Evolutionary conservation across 352 stramenopile genomes (phyloP).

Genomic region (Phytopythium oedochilum): DNA sequence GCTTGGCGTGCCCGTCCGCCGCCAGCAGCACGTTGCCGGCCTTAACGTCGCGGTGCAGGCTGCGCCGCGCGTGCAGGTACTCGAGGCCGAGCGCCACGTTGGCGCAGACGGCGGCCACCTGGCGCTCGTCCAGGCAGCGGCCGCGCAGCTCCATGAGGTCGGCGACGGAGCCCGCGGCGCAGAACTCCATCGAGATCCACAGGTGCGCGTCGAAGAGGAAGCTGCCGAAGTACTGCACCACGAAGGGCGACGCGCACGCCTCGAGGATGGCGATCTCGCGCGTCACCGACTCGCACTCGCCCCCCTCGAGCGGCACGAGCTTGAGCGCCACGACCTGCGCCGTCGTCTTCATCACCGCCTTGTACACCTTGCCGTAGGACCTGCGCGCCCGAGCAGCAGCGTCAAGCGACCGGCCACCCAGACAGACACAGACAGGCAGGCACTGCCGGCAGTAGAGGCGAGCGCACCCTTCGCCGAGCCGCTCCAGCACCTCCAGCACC

Average conservation of each 20-base stretch:
- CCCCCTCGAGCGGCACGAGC: slow-evolving; percentile 77
- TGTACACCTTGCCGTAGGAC: slow-evolving; percentile 85
- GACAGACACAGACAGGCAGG: too few relatives aligned
- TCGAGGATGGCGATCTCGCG: slow-evolving; percentile 87
- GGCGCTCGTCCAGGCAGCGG: slow-evolving; percentile 43
- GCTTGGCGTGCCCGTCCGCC: slow-evolving; percentile 61
- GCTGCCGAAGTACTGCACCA: slow-evolving; percentile 85
- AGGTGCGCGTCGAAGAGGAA: slow-evolving; percentile 71
- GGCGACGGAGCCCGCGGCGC: slow-evolving; percentile 76
- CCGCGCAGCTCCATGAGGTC: slow-evolving; percentile 67
- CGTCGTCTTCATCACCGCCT: slow-evolving; percentile 53
- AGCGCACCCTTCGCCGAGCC: slow-evolving; percentile 65
- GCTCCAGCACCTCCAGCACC: slow-evolving; percentile 71
- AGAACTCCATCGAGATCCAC: slow-evolving; percentile 90
- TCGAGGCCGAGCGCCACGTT: slow-evolving; percentile 64
- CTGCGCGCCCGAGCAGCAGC: slow-evolving; percentile 5
- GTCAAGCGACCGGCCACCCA: too few relatives aligned
- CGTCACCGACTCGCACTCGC: slow-evolving; percentile 60
- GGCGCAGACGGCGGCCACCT: slow-evolving; percentile 72
- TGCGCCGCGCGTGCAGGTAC: slow-evolving; percentile 74
- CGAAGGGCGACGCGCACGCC: slow-evolving; percentile 69
- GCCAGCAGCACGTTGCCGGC: slow-evolving; percentile 83
- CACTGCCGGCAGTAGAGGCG: not conserved
- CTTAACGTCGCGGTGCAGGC: slow-evolving; percentile 89
- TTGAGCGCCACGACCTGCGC: slow-evolving; percentile 79